phyloP scores from a whole-genome alignment of 371 early-diverging fungal genomes.

The Mortierella sp. region DNA sequence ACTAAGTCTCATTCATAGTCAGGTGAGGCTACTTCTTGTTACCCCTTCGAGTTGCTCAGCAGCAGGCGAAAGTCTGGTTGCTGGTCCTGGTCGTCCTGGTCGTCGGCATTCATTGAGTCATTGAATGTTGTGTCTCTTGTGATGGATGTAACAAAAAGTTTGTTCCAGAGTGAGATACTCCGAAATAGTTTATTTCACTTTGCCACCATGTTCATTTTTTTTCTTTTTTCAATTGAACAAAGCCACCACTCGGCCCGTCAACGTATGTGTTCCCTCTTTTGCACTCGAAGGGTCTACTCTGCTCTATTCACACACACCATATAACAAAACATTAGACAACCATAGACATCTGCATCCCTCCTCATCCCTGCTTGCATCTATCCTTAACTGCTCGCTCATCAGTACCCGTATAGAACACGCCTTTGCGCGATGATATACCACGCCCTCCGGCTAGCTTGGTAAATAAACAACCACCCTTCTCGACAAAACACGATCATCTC shows the following conservation, averaged over 20 bases:
- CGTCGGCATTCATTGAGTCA: slow-evolving; percentile 36
- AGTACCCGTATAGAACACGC: neutral
- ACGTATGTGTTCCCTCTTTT: neutral
- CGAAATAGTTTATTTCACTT: neutral
- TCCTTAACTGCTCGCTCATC: neutral
- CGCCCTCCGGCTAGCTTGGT: slow-evolving; percentile 10
- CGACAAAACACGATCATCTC: neutral
- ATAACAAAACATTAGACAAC: neutral
- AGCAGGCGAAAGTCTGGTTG: slow-evolving; percentile 54
- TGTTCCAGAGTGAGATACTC: neutral
- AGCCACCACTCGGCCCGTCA: neutral
- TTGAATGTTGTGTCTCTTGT: neutral
- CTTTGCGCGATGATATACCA: slow-evolving; percentile 11
- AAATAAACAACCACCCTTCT: neutral
- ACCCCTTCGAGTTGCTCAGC: slow-evolving; percentile 35
- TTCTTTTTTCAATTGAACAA: neutral
- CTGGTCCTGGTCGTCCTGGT: slow-evolving; percentile 53
- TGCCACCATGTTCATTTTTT: neutral
- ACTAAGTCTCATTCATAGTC: neutral
- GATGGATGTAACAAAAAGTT: neutral
- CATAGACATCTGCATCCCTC: neutral
- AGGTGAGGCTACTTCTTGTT: neutral
- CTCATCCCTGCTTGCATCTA: neutral
- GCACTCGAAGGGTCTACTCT: neutral
- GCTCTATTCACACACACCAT: neutral